Percentiles rank a stretch among this genome's conserved stretches.
These are phyloP conservation scores for Lactarius deliciosus DNA, from an alignment of 768 basidiomycete species.

Conservation along the genomic window DNA sequence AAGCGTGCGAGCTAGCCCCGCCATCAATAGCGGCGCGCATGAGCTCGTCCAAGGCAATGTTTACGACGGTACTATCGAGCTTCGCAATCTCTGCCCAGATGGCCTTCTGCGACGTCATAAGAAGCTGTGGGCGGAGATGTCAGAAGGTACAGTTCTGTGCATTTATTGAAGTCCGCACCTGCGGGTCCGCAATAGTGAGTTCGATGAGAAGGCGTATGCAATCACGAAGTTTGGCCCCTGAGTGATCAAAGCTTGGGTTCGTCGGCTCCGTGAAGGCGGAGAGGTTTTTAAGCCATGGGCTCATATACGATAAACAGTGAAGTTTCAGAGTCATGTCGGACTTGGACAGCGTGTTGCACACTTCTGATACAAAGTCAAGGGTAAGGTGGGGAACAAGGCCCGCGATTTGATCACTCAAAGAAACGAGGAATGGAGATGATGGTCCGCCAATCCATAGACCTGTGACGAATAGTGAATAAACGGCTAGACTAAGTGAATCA, in stretches of 20 bases:
- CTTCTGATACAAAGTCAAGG: constrained; percentile 86
- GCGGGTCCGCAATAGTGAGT: constrained; percentile 66
- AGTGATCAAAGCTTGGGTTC: constrained; percentile 64
- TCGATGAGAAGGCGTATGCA: constrained; percentile 79
- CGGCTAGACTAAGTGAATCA: background rate
- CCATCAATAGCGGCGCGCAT: constrained; percentile 82
- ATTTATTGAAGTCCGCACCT: constrained; percentile 45
- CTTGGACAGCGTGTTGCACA: constrained; percentile 62
- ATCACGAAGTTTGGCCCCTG: constrained; percentile 74
- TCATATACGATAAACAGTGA: constrained; percentile 76
- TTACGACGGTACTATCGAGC: constrained; percentile 63
- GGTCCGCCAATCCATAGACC: constrained; percentile 56
- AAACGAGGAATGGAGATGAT: constrained; percentile 49
- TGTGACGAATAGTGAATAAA: constrained; percentile 14
- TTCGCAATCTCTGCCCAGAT: constrained; percentile 78
- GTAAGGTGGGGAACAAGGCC: constrained; percentile 78
- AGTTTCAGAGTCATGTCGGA: constrained; percentile 55
- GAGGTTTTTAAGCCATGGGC: constrained; percentile 87
- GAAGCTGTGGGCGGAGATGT: constrained; percentile 45
- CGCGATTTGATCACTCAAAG: constrained; percentile 71
- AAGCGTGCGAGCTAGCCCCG: constrained; percentile 70
- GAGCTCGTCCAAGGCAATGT: constrained; percentile 76
- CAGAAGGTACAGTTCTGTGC: background rate
- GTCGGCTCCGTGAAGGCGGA: constrained; percentile 68
- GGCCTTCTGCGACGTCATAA: constrained; percentile 62